These are phyloP conservation scores for Pseudoneurospora amorphoporcata DNA, from an alignment of 495 filamentous ascomycete species.

Conservation along the genomic window DNA sequence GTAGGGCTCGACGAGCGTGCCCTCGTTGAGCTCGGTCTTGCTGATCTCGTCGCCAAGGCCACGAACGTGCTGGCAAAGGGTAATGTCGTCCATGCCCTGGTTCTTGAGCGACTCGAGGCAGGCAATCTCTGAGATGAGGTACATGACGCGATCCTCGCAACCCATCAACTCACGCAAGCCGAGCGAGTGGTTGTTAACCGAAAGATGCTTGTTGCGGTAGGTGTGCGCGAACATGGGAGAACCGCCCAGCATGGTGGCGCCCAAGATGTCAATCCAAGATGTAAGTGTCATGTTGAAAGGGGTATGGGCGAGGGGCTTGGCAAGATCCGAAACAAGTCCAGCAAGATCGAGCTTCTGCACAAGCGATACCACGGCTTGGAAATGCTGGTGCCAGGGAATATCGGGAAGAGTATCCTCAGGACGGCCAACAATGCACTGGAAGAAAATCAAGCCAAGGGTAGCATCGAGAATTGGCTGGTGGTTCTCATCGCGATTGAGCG, in stretches of 20 bases:
- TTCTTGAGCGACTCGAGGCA: constrained; percentile 84
- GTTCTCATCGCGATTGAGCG: constrained; percentile 66
- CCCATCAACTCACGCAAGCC: constrained; percentile 93
- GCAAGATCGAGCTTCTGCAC: constrained; percentile 79
- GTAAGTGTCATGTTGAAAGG: constrained; percentile 94
- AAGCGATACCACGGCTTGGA: constrained; percentile 76
- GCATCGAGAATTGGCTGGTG: constrained; percentile 88
- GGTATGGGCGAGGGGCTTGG: constrained; percentile 48
- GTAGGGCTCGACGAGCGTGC: constrained; percentile 43
- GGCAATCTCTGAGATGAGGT: constrained; percentile 92
- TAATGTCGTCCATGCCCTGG: constrained; percentile 70
- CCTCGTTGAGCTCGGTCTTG: constrained; percentile 54
- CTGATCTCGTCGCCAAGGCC: constrained; percentile 74
- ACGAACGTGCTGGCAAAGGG: constrained; percentile 75
- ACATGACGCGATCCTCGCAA: constrained; percentile 96
- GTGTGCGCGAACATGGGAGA: constrained; percentile 82
- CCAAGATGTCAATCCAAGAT: constrained; percentile 95
- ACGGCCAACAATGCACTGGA: constrained; percentile 85
- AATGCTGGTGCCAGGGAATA: constrained; percentile 95
- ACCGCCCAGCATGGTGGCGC: constrained; percentile 80
- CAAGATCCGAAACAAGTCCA: constrained; percentile 45
- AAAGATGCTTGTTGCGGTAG: constrained; percentile 84
- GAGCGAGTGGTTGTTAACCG: constrained; percentile 48
- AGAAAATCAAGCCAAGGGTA: constrained; percentile 93
- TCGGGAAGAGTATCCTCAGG: constrained; percentile 81